A percentile compares a stretch with the other conserved stretches of the same genome.
These are phyloP conservation scores for Leccinum aurantiacum DNA, from an alignment of 768 basidiomycete species.

Conservation along the genomic window DNA sequence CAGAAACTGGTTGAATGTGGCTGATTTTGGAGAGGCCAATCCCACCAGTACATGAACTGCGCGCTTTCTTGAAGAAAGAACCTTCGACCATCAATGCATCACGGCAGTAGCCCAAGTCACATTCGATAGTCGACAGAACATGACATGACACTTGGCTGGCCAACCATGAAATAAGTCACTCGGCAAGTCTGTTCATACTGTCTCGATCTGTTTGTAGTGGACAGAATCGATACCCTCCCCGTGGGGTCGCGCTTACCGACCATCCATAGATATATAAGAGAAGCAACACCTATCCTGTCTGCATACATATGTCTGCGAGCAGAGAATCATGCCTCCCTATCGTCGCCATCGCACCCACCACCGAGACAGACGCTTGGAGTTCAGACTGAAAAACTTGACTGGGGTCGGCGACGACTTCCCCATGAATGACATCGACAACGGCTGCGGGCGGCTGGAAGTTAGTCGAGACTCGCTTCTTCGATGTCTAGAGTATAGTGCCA, in stretches of 20 bases:
- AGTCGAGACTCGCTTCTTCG: background rate
- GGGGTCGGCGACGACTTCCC: background rate
- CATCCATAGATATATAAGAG: background rate
- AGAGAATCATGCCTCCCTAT: background rate
- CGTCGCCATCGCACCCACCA: background rate
- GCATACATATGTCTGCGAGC: background rate
- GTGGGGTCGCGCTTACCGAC: background rate
- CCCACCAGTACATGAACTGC: no score
- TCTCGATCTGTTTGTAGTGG: no score
- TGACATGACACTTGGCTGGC: background rate
- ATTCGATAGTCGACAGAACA: background rate
- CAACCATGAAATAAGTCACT: no score
- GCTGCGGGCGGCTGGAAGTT: background rate
- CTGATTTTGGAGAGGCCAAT: no score
- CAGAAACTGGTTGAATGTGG: no score
- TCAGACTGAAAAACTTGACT: background rate
- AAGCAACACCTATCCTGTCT: no score
- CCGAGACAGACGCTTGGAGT: background rate
- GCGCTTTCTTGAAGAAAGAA: no score
- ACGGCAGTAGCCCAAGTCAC: background rate
- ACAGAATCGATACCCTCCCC: no score
- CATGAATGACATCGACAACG: background rate
- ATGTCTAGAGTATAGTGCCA: background rate
- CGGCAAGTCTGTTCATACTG: no score
- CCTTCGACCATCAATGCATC: background rate